Evolutionary conservation across 2,329 filamentous ascomycete species (phyloP), one percentile per base, ranked within the genome.

Genomic region (Pleurostoma richardsiae): DNA sequence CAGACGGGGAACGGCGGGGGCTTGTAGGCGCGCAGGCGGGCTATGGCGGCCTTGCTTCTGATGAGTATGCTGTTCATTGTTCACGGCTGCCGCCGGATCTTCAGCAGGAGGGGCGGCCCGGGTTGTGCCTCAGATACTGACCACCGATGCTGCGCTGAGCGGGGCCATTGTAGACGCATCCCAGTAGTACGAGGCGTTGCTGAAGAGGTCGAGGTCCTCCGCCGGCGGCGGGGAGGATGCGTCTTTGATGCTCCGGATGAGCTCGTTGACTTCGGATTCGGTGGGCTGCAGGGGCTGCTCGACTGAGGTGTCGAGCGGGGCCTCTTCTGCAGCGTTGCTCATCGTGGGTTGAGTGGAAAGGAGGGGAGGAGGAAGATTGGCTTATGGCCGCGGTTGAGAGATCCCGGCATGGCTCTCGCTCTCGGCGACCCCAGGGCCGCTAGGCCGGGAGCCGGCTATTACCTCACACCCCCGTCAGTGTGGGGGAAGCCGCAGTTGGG

Each of bases 1-100:
- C 83, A 86, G 48, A 78, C 61, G 8, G 81, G 71, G 55, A 84
- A 83, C 3, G 78, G 67, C 2, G 82, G 82, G 19, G 82, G 74
- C 48, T 70, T 74, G 61, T 81, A 85, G 45, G 80, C 72, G 44
- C 80, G 74, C 47, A 86, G 70, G 49, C 82, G 75, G 46, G 78
- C 74, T 53, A 86, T 65, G 59, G 79, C 79, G 54, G 78, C 77
- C 78, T 81, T 62, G 51, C 51, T 57, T 41, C 51, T 59, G 52
- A 58, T 65, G 47, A 68, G 63, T 56, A 62, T 47, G 39, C 40
- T 49, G 43, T 45, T 54, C 45, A 51, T 50, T 26, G 29, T 10
- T 36, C 27, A 4, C 26, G 8, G 33, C 8, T 36, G n/a, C n/a
- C 8, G 8, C 5, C 28, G 31, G 11, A 7, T 11, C 30, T 4